A percentile compares a stretch with the other conserved stretches of the same genome.
phyloP scores from a whole-genome alignment of 1,139 yeast species.

The Sugiyamaella pinicola region DNA sequence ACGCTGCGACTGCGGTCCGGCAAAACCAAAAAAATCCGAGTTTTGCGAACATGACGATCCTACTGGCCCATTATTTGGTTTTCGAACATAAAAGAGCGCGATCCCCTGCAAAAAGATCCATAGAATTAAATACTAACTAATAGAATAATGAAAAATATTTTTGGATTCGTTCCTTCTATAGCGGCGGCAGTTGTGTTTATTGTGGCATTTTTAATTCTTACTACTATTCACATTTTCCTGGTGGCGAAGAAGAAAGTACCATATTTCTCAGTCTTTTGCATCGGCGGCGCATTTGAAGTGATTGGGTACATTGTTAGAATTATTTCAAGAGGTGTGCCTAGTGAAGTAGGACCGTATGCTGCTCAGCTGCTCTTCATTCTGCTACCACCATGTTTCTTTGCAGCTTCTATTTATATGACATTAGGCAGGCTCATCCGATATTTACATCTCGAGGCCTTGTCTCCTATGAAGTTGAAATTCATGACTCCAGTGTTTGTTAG shows the following conservation, averaged over 20 bases:
- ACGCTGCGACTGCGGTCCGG: neutral
- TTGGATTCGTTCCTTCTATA: slow-evolving; percentile 26
- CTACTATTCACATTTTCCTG: slow-evolving; percentile 24
- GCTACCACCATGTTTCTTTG: slow-evolving; percentile 50
- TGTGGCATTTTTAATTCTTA: slow-evolving; percentile 26
- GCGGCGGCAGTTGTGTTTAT: slow-evolving; percentile 29
- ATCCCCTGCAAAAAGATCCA: neutral
- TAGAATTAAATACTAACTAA: neutral
- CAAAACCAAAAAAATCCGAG: neutral
- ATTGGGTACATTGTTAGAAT: slow-evolving; percentile 46
- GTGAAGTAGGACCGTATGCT: slow-evolving; percentile 41
- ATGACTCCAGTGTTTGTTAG: slow-evolving; percentile 49
- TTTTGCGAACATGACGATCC: neutral
- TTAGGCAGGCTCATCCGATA: slow-evolving; percentile 45
- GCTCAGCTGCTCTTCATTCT: slow-evolving; percentile 45
- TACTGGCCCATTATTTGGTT: neutral
- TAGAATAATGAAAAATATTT: neutral
- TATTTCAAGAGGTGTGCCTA: slow-evolving; percentile 31
- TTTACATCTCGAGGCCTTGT: slow-evolving; percentile 39
- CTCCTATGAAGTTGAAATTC: slow-evolving; percentile 42
- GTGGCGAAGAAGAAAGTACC: slow-evolving; percentile 24
- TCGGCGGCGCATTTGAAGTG: slow-evolving; percentile 33
- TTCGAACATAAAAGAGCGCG: neutral
- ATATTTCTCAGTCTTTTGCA: slow-evolving; percentile 31
- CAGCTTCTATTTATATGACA: slow-evolving; percentile 52